Evolutionary conservation across 306 rosid species (phyloP), one percentile per base, ranked within the genome.

Genomic region (Quillaja saponaria): DNA sequence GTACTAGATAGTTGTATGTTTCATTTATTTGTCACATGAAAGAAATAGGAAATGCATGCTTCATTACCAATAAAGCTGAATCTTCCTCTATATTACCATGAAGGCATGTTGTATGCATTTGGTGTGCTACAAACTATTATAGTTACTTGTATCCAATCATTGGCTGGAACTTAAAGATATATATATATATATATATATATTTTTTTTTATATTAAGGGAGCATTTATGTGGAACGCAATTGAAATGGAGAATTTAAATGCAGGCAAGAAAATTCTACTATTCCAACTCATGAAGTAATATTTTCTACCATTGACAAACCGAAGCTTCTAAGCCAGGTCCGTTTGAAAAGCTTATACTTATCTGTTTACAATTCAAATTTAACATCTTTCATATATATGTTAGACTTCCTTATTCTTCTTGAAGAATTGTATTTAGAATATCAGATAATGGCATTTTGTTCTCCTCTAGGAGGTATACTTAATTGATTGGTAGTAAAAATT

Each of bases 251-350:
- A 64, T 62, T 66, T 55, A 71, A 60, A 73, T 80, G 83, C 96
- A 94, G 99, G 90, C 82, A 73, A 62, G 91, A 84, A 56, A 51
- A 40, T 72, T 56, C 79, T 61, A 58, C 39, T 55, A 57, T 76
- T 42, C 87, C 81, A 1, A 72, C 84, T 50, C 96, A 94, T 63
- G 99, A 94, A 89, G 86, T 94, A 54, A 85, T 94, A 78, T 94
- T 94, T 84, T 89, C 96, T 58, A 77, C 96, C 7, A 58, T 85
- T 63, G 99, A 94, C 85, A 94, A 81, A 82, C 97, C 99, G 48
- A 94, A 94, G 88, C 91, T 89, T 73, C 91, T 94, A 66, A 94
- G 99, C 85, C 99, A 94, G 99, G 99, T 89, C 66, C 52, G 69
- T 53, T 58, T 40, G 55, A 57, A 63, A 55, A 45, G 10, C 37